Conservation (phyloP, 495 filamentous ascomycete species). For the Talaromyces thailandensis region DNA sequence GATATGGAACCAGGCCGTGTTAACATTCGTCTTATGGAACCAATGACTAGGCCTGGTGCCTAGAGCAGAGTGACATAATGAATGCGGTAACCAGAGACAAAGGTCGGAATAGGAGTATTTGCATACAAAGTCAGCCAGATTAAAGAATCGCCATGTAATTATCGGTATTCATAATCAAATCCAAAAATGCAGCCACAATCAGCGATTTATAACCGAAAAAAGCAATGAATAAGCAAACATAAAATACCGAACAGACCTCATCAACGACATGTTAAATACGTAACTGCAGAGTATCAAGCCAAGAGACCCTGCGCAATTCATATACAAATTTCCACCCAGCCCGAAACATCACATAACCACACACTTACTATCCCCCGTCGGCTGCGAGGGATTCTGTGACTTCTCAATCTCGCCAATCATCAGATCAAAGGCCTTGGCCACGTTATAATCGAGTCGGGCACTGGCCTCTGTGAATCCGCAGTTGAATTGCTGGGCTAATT, state of each 20-base stretch:
- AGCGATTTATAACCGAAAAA: background rate
- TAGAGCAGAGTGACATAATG: background rate
- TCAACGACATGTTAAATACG: background rate
- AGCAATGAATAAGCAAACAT: background rate
- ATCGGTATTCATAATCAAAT: background rate
- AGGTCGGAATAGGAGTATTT: background rate
- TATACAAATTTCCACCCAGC: background rate
- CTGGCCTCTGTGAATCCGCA: slow-evolving; percentile 94
- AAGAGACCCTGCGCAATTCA: background rate
- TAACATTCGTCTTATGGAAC: background rate
- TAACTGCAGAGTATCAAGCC: background rate
- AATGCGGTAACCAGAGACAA: background rate
- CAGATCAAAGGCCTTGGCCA: slow-evolving; percentile 83
- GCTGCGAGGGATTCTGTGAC: slow-evolving; percentile 80
- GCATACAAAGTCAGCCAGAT: background rate
- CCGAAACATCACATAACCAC: slow-evolving; percentile 57
- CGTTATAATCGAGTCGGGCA: slow-evolving; percentile 89
- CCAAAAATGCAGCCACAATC: background rate
- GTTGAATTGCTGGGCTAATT: slow-evolving; percentile 72
- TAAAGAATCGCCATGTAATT: background rate
- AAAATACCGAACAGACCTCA: background rate
- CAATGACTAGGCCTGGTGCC: background rate
- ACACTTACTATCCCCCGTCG: slow-evolving; percentile 71
- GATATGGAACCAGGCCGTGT: background rate
- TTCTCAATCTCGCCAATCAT: slow-evolving; percentile 96